These are phyloP conservation scores for Collybiopsis luxurians DNA, from an alignment of 768 basidiomycete species.

Conservation along the genomic window DNA sequence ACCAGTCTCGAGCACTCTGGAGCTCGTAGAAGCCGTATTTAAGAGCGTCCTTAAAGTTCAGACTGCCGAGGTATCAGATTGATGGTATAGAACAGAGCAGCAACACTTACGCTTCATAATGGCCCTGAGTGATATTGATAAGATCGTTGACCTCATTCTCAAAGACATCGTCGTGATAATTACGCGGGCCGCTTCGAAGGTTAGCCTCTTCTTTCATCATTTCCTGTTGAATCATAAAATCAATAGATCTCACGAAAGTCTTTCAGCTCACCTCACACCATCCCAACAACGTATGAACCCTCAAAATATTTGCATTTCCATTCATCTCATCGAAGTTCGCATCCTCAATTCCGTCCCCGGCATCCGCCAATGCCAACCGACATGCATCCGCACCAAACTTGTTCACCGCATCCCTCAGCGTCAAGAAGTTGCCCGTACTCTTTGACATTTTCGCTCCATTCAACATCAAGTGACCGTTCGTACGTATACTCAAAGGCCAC, in stretches of 20 bases:
- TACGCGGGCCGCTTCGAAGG: slow-evolving; percentile 70
- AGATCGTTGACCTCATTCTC: slow-evolving; percentile 88
- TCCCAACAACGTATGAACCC: slow-evolving; percentile 83
- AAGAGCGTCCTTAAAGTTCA: slow-evolving; percentile 92
- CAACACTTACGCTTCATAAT: slow-evolving; percentile 73
- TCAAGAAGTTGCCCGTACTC: slow-evolving; percentile 94
- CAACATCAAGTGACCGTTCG: slow-evolving; percentile 94
- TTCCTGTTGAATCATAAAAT: slow-evolving; percentile 52
- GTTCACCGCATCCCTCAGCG: slow-evolving; percentile 79
- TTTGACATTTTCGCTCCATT: slow-evolving; percentile 99
- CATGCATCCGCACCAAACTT: slow-evolving; percentile 98
- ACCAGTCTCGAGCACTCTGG: slow-evolving; percentile 91
- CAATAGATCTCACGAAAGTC: no score
- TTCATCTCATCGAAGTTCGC: slow-evolving; percentile 99
- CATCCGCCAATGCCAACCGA: slow-evolving; percentile 89
- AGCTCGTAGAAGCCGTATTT: slow-evolving; percentile 96
- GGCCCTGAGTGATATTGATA: slow-evolving; percentile 75
- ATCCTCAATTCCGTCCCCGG: slow-evolving; percentile 96
- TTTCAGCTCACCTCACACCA: slow-evolving; percentile 98
- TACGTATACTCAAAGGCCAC: slow-evolving; percentile 90
- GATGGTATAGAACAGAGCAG: not conserved
- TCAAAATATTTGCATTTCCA: slow-evolving; percentile 94
- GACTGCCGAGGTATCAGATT: slow-evolving; percentile 43
- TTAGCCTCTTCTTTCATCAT: slow-evolving; percentile 69
- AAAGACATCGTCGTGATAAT: slow-evolving; percentile 88